A percentile compares a stretch with the other conserved stretches of the same genome.
Evolutionary conservation across 2,329 filamentous ascomycete species (phyloP).

Genomic region (Ascochyta lentis): DNA sequence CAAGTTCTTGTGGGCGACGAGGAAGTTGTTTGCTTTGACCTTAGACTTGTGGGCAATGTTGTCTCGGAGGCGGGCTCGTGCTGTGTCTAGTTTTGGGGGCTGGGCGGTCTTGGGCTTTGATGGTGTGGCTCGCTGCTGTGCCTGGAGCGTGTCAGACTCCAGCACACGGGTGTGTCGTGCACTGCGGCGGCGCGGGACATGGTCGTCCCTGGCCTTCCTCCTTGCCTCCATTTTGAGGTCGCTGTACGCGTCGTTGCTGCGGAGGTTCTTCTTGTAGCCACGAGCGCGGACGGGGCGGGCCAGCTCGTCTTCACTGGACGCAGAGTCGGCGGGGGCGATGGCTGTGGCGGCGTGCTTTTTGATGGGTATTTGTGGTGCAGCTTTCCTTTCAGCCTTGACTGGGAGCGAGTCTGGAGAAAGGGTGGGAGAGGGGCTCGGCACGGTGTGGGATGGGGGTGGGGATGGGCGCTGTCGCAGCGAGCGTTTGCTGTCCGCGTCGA

Average conservation of each 20-base stretch:
- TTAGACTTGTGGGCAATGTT: slow-evolving; percentile 53
- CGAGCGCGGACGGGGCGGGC: slow-evolving; percentile 18
- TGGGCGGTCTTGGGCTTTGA: slow-evolving; percentile 17
- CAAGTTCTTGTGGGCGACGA: slow-evolving; percentile 53
- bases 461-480: slow-evolving; percentile 4
- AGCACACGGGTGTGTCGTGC: slow-evolving; percentile 36
- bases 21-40: slow-evolving; percentile 54
- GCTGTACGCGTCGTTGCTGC: slow-evolving; percentile 20
- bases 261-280: slow-evolving; percentile 19
- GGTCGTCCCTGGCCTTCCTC: slow-evolving; percentile 22
- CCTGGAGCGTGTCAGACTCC: slow-evolving; percentile 36
- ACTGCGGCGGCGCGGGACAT: slow-evolving; percentile 31
- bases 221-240: slow-evolving; percentile 45
- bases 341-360: not conserved
- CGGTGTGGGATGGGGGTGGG: slow-evolving; percentile 10
- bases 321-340: not conserved
- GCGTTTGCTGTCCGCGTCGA: slow-evolving; percentile 19
- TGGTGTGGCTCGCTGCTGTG: slow-evolving; percentile 17
- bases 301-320: slow-evolving; percentile 37
- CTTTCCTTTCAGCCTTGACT: not conserved
- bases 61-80: slow-evolving; percentile 50
- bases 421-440: slow-evolving; percentile 11
- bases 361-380: not conserved
- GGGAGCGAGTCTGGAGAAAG: not conserved
- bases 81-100: slow-evolving; percentile 44